Evolutionary conservation across 306 rosid genomes (phyloP).

Genomic region (Rosa lucieae): DNA sequence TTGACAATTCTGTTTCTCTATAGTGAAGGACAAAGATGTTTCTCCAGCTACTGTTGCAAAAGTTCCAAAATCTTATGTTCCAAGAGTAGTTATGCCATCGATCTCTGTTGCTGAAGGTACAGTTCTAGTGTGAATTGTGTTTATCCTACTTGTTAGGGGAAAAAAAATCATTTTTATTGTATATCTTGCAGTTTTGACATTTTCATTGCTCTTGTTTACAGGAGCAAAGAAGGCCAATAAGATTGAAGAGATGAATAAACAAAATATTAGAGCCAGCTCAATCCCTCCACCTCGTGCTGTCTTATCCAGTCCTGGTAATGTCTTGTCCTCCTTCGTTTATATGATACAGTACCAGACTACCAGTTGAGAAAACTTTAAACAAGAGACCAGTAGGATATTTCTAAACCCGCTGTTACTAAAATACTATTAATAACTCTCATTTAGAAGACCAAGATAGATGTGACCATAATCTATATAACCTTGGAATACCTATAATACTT

Average conservation of each 20-base stretch:
- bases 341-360: background rate
- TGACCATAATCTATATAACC: background rate
- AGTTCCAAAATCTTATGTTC: conserved; percentile 47
- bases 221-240: conserved; percentile 38
- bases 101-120: conserved; percentile 46
- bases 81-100: conserved; percentile 37
- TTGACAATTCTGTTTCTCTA: conserved; percentile 6
- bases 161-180: background rate
- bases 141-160: background rate
- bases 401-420: background rate
- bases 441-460: background rate
- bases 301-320: conserved; percentile 84
- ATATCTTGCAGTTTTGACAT: conserved; percentile 26
- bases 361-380: background rate
- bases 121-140: background rate
- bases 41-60: conserved; percentile 40
- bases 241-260: conserved; percentile 43
- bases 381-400: background rate
- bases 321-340: background rate
- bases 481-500: background rate
- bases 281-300: conserved; percentile 85
- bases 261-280: conserved; percentile 51
- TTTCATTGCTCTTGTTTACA: conserved; percentile 32
- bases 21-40: conserved; percentile 44
- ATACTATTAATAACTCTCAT: background rate